phyloP scores from a whole-genome alignment of 2,329 filamentous ascomycete genomes.

The Trichoderma atrobrunneum region DNA sequence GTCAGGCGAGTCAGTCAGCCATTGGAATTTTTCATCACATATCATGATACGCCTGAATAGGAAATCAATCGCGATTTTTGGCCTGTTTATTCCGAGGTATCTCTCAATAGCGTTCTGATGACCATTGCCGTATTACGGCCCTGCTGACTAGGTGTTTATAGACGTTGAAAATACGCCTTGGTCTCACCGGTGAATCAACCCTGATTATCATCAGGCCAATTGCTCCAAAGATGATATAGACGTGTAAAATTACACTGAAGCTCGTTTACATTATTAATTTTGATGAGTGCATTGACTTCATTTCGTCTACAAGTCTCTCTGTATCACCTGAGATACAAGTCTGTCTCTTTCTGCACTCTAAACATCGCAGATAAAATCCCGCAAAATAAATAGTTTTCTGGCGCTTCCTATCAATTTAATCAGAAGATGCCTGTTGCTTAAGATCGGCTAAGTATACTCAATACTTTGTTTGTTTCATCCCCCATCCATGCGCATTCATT shows the following conservation, averaged over 20 bases:
- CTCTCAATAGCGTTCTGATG: neutral
- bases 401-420: neutral
- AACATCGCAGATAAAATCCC: neutral
- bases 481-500: too few species aligned
- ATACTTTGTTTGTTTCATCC: too few species aligned
- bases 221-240: neutral
- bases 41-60: neutral
- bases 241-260: neutral
- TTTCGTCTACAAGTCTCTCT: neutral
- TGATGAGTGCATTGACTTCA: neutral
- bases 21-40: neutral
- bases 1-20: neutral
- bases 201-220: neutral
- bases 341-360: neutral
- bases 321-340: neutral
- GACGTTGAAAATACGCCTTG: neutral
- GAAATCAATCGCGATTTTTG: neutral
- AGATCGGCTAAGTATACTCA: neutral
- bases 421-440: neutral
- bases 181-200: neutral
- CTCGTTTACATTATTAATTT: neutral
- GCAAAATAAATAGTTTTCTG: neutral
- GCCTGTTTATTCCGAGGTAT: neutral
- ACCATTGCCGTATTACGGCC: neutral
- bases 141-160: neutral